Percentiles rank a stretch among this genome's conserved stretches.
Conservation (phyloP, 331 rosid species). For the Spiraea crenata region DNA sequence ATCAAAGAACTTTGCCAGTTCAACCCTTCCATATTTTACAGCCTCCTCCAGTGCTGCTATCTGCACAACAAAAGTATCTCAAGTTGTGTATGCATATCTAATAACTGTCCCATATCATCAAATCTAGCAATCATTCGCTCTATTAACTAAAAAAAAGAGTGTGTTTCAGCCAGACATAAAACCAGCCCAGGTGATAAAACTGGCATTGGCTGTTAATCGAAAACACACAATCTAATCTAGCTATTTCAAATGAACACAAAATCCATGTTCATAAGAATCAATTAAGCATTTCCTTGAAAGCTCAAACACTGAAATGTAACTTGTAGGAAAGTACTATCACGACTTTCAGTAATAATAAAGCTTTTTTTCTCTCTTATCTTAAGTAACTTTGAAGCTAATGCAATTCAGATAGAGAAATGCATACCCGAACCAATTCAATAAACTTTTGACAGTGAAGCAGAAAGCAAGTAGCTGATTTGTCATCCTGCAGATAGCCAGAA, state of each 20-base stretch:
- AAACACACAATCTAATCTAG: background rate
- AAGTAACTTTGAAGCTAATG: background rate
- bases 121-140: background rate
- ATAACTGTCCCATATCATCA: conserved; percentile 2
- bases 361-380: too few species aligned
- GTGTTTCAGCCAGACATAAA: background rate
- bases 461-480: conserved; percentile 86
- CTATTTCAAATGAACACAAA: conserved; percentile 2
- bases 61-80: conserved; percentile 37
- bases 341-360: too few species aligned
- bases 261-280: background rate
- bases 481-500: conserved; percentile 68
- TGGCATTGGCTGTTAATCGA: background rate
- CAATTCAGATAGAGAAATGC: conserved; percentile 23
- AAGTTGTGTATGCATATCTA: conserved; percentile 3
- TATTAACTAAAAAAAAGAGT: background rate
- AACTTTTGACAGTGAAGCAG: conserved; percentile 94
- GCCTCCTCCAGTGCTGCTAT: conserved; percentile 91
- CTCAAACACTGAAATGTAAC: background rate
- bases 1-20: conserved; percentile 67
- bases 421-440: conserved; percentile 94
- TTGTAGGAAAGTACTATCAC: background rate
- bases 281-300: background rate
- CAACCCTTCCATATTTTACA: conserved; percentile 75
- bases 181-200: background rate